Evolutionary conservation across 2,329 filamentous ascomycete genomes (phyloP).

Genomic region (Fusarium poae): DNA sequence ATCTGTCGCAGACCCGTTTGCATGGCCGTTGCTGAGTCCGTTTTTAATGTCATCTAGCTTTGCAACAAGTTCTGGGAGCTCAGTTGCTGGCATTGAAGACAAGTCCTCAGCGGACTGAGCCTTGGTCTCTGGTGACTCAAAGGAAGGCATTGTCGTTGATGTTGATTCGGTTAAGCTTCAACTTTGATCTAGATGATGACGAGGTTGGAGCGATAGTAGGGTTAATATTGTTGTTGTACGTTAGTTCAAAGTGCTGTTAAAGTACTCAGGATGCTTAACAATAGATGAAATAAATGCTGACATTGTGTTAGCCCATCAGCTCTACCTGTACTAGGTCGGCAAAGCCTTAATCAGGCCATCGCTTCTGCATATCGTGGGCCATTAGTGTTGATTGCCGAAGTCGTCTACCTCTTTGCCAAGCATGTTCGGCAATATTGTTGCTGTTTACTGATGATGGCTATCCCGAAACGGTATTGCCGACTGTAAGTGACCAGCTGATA

Average conservation of each 20-base stretch:
- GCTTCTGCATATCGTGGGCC: background rate
- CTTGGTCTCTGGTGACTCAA: constrained; percentile 32
- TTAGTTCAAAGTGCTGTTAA: background rate
- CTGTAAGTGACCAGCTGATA: background rate
- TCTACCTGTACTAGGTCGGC: background rate
- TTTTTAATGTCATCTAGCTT: constrained; percentile 4
- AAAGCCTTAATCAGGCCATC: background rate
- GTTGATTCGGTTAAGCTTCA: background rate
- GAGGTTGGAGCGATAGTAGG: background rate
- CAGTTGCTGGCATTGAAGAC: constrained; percentile 30
- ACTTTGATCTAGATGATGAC: background rate
- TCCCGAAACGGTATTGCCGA: background rate
- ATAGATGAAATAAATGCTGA: background rate
- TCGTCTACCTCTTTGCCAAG: background rate
- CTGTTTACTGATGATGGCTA: background rate
- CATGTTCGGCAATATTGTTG: background rate
- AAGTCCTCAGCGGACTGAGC: constrained; percentile 7
- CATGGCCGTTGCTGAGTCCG: background rate
- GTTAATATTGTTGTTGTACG: background rate
- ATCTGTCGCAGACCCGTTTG: constrained; percentile 32
- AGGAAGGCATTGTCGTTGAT: constrained; percentile 29
- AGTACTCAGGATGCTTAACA: background rate
- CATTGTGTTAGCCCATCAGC: background rate
- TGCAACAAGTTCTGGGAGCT: constrained; percentile 34
- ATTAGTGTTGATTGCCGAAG: background rate